Evolutionary conservation across 257 asterid genomes (phyloP).

Genomic region (Solanum ossicruentum): DNA sequence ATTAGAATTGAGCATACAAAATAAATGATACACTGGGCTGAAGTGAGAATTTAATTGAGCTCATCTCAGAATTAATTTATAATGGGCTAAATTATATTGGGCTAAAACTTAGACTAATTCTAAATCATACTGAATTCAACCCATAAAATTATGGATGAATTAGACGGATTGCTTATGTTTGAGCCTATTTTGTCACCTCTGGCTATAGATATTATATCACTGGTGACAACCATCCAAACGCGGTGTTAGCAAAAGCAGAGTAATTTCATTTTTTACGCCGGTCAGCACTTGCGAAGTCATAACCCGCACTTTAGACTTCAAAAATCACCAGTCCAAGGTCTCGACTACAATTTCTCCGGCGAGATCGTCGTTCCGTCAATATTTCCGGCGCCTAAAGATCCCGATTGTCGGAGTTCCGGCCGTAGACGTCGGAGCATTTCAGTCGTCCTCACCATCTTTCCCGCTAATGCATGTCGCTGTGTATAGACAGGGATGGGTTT

Average conservation of each 20-base stretch:
- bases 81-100: too few relatives aligned
- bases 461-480: neutral
- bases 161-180: too few relatives aligned
- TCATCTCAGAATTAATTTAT: too few relatives aligned
- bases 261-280: neutral
- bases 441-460: neutral
- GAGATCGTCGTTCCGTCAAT: neutral
- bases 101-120: too few relatives aligned
- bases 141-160: too few relatives aligned
- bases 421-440: neutral
- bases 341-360: neutral
- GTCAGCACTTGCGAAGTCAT: neutral
- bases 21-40: too few relatives aligned
- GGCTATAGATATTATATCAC: too few relatives aligned
- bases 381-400: neutral
- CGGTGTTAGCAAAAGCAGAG: neutral
- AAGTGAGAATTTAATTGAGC: too few relatives aligned
- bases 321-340: neutral
- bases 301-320: neutral
- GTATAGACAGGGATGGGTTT: conserved; percentile 33
- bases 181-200: too few relatives aligned
- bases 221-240: too few relatives aligned
- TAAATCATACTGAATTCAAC: too few relatives aligned
- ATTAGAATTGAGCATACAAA: too few relatives aligned
- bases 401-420: neutral